A percentile compares a stretch with the other conserved stretches of the same genome.
Conservation (phyloP, 108 stramenopile species). For the Nitzschia palea region DNA sequence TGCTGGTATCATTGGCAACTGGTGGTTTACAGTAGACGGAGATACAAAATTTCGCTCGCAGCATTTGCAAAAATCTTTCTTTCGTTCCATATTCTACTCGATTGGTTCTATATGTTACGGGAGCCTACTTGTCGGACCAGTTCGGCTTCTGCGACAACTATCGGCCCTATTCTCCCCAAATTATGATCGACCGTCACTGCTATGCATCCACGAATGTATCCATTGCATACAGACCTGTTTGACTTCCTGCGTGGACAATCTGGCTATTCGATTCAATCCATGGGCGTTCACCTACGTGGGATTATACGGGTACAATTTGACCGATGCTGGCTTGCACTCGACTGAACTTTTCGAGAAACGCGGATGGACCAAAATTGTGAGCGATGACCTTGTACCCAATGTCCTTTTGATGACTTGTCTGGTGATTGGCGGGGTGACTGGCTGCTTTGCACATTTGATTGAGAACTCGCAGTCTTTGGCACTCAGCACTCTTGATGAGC, state of each 20-base stretch:
- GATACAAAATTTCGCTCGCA: conserved; percentile 19
- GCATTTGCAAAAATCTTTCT: conserved; percentile 45
- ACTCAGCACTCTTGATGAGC: conserved; percentile 48
- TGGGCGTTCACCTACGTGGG: conserved; percentile 90
- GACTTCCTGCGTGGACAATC: conserved; percentile 60
- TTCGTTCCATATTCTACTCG: conserved; percentile 56
- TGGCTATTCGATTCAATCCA: conserved; percentile 68
- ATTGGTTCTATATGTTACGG: conserved; percentile 92
- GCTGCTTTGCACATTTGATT: conserved; percentile 64
- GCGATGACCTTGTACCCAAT: conserved; percentile 82
- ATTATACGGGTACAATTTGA: conserved; percentile 82
- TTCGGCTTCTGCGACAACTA: conserved; percentile 68
- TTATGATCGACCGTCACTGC: conserved; percentile 48
- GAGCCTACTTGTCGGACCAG: conserved; percentile 82
- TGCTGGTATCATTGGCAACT: conserved; percentile 84
- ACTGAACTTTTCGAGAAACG: conserved; percentile 78
- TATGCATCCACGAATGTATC: conserved; percentile 77
- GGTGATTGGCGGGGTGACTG: conserved; percentile 75
- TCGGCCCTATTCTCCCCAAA: conserved; percentile 67
- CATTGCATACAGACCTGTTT: conserved; percentile 62
- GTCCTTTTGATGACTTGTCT: conserved; percentile 73
- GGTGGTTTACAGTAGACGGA: conserved; percentile 76
- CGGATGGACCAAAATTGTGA: conserved; percentile 87
- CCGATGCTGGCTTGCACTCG: conserved; percentile 68
- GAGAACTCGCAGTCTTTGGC: conserved; percentile 51